Evolutionary conservation across 768 basidiomycete species (phyloP).

Genomic region (Pulveroboletus sp.): DNA sequence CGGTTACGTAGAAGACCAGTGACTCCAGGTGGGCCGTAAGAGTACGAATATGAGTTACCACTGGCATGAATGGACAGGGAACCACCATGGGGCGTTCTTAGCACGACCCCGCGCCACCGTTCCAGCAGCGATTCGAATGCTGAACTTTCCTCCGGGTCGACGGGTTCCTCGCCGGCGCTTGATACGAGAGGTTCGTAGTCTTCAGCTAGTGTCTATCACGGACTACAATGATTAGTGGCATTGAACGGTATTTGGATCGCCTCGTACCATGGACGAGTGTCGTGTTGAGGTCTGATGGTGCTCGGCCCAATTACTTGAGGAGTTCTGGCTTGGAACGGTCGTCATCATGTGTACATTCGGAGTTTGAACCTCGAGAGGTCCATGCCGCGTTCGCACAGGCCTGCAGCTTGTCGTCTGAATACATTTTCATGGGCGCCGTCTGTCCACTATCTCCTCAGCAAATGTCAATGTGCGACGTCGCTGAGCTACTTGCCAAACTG

Average conservation of each 20-base stretch:
- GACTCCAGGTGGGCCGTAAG: constrained; percentile 69
- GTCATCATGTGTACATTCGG: too few relatives aligned
- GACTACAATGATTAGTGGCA: neutral
- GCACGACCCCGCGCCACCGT: constrained; percentile 13
- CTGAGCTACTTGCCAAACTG: too few relatives aligned
- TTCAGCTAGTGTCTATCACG: constrained; percentile 3
- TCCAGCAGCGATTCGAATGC: constrained; percentile 17
- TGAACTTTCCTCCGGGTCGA: constrained; percentile 10
- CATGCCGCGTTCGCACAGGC: too few relatives aligned
- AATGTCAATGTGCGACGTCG: too few relatives aligned
- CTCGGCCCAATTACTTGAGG: too few relatives aligned
- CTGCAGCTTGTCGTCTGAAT: too few relatives aligned
- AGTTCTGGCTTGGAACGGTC: too few relatives aligned
- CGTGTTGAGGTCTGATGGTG: neutral
- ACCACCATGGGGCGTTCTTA: constrained; percentile 26
- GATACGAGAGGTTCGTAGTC: constrained; percentile 17
- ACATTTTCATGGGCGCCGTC: too few relatives aligned
- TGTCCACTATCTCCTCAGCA: too few relatives aligned
- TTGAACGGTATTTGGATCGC: neutral
- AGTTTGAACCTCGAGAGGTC: too few relatives aligned
- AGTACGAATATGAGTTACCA: constrained; percentile 50
- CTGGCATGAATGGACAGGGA: constrained; percentile 20
- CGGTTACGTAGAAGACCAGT: constrained; percentile 59
- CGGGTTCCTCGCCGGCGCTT: constrained; percentile 5
- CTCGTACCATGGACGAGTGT: constrained; percentile 10